These are phyloP conservation scores for Russula emetica DNA, from an alignment of 768 basidiomycete species.

Conservation along the genomic window DNA sequence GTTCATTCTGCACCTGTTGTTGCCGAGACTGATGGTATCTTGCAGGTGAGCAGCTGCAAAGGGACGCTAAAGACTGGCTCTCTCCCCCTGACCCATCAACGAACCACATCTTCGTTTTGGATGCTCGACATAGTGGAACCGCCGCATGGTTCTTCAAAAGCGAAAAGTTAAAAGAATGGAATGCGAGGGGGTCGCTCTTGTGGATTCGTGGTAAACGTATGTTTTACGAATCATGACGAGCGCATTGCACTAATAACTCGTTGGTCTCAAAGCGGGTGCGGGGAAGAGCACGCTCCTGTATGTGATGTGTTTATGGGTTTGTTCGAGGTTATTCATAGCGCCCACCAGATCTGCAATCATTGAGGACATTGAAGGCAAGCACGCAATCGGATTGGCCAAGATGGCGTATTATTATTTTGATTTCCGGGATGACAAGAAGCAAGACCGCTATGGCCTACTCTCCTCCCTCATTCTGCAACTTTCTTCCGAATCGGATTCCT, in stretches of 20 bases:
- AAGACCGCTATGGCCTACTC: neutral
- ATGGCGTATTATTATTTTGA: neutral
- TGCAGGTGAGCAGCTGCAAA: neutral
- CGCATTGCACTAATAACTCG: neutral
- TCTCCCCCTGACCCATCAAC: neutral
- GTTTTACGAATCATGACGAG: neutral
- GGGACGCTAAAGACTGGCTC: neutral
- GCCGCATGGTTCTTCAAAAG: neutral
- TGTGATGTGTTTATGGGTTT: too few species aligned
- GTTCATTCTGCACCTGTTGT: too few species aligned
- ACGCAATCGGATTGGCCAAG: neutral
- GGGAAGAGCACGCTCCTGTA: neutral
- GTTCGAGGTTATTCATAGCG: neutral
- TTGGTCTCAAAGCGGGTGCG: neutral
- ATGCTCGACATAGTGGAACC: neutral
- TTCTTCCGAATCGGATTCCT: neutral
- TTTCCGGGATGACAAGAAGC: neutral
- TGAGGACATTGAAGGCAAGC: neutral
- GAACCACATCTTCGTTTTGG: neutral
- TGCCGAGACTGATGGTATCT: neutral
- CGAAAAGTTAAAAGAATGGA: neutral
- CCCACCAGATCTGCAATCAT: neutral
- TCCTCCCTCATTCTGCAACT: neutral
- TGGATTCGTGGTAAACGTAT: slow-evolving; percentile 1
- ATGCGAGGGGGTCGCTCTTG: neutral